Evolutionary conservation across 768 basidiomycete species (phyloP), one percentile per base, ranked within the genome.

Genomic region (Suillus discolor): DNA sequence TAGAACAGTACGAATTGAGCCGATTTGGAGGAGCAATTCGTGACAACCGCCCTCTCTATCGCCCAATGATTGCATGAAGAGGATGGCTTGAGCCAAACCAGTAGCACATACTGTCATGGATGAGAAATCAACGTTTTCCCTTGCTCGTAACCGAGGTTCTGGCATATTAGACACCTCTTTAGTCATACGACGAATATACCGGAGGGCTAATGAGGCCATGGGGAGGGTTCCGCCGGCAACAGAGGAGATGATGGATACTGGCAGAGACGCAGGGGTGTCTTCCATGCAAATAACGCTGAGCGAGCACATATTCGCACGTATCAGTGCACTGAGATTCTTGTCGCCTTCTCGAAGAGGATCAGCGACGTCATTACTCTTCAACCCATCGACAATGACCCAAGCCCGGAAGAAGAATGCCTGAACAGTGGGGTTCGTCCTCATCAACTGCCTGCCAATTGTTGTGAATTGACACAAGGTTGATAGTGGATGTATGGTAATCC

Each of bases 101-200:
- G 57, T 60, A 16, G 62, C 62, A 31, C 39, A 41, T 23, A 60
- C 54, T 61, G 57, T 57, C 39, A 63, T 61, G 51, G 39, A 41
- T n/a, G 57, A 41, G 62, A 60, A 60, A 25, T 60, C 59, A 18
- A 60, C 36, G 4, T 60, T 60, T 20, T 60, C 59, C 16, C 62
- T 57, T 41, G 57, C 18, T 23, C 57, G 54, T 34, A 31, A 18
- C 38, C 18, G 38, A 1, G 54, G 39, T 12, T 60, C 57, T 39
- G 54, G 62, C 62, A 60, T 63, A 41, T n/a, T 60, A 20, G 51
- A n/a, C n/a, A 63, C 28, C 28, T 63, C 62, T 41, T 62, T 60
- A 16, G 62, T 61, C 54, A 63, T 60, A 23, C 38, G 62, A 28
- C 62, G 62, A n/a, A 63, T 60, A 31, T 63, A 63, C 31, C 57